Evolutionary conservation across 306 rosid species (phyloP).

Genomic region (Benincasa hispida): DNA sequence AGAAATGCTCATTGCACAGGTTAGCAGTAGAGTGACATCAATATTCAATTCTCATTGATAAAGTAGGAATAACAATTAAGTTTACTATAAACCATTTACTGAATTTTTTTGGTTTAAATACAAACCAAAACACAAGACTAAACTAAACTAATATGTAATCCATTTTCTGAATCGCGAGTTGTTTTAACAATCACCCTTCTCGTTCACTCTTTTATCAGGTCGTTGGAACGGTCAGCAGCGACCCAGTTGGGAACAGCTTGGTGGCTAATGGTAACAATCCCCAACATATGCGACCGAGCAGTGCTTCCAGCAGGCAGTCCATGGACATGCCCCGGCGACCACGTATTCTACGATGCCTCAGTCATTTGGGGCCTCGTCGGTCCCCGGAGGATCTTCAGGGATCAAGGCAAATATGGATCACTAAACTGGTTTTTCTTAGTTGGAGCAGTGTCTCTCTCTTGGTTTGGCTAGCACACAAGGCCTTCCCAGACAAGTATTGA

Average conservation of each 20-base stretch:
- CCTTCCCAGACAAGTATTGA: conserved; percentile 60
- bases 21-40: conserved; percentile 1
- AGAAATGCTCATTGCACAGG: conserved; percentile 82
- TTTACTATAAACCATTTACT: too few relatives aligned
- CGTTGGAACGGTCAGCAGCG: conserved; percentile 41
- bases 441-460: conserved; percentile 54
- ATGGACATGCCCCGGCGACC: conserved; percentile 85
- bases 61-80: too few relatives aligned
- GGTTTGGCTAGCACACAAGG: conserved; percentile 71
- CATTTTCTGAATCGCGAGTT: not conserved
- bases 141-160: too few relatives aligned
- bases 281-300: conserved; percentile 47
- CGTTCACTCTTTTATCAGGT: conserved; percentile 23
- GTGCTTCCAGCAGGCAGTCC: conserved; percentile 61
- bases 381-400: conserved; percentile 60
- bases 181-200: not conserved
- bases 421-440: conserved; percentile 73
- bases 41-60: not conserved
- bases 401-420: conserved; percentile 58
- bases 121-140: too few relatives aligned
- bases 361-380: conserved; percentile 81
- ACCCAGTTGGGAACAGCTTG: conserved; percentile 70
- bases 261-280: conserved; percentile 68
- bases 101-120: too few relatives aligned
- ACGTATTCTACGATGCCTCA: conserved; percentile 79